Conservation (phyloP, 2,329 filamentous ascomycete genomes). For the Macrophomina pseudophaseolina region DNA sequence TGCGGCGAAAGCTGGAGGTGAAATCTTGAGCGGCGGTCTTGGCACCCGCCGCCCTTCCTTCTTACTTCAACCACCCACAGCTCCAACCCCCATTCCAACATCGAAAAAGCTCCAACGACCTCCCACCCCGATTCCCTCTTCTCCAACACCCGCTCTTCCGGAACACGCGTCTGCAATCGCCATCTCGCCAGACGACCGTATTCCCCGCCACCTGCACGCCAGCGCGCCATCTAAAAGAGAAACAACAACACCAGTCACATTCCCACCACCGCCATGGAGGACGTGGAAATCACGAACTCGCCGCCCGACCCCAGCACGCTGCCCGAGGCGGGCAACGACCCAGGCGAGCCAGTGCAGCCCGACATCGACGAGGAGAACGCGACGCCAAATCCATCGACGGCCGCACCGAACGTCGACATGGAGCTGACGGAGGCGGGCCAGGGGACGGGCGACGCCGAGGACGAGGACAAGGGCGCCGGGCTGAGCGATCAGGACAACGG, state of each 20-base stretch:
- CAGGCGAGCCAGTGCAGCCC: constrained; percentile 51
- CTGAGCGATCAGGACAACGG: constrained; percentile 23
- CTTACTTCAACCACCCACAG: constrained; percentile 4
- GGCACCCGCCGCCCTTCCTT: constrained; percentile 13
- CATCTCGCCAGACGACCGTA: neutral
- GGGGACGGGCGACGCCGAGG: constrained; percentile 44
- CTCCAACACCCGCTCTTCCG: neutral
- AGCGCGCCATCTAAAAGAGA: neutral
- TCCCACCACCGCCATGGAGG: constrained; percentile 29
- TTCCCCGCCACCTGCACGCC: neutral
- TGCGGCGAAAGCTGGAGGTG: constrained; percentile 22
- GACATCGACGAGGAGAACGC: constrained; percentile 57
- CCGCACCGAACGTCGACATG: constrained; percentile 51
- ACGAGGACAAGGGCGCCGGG: constrained; percentile 44
- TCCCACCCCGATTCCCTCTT: neutral
- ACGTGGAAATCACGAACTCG: constrained; percentile 40
- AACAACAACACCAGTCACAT: neutral
- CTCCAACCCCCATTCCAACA: neutral
- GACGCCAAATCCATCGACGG: constrained; percentile 49
- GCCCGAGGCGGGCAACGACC: constrained; percentile 55
- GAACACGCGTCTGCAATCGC: neutral
- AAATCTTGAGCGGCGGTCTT: constrained; percentile 18
- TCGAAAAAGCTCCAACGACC: neutral
- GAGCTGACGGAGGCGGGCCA: constrained; percentile 49
- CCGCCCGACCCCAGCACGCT: constrained; percentile 47